Percentiles rank a stretch among this genome's conserved stretches.
phyloP scores from a whole-genome alignment of 1,284 basidiomycete genomes.

The Cutaneotrichosporon dermatis region DNA sequence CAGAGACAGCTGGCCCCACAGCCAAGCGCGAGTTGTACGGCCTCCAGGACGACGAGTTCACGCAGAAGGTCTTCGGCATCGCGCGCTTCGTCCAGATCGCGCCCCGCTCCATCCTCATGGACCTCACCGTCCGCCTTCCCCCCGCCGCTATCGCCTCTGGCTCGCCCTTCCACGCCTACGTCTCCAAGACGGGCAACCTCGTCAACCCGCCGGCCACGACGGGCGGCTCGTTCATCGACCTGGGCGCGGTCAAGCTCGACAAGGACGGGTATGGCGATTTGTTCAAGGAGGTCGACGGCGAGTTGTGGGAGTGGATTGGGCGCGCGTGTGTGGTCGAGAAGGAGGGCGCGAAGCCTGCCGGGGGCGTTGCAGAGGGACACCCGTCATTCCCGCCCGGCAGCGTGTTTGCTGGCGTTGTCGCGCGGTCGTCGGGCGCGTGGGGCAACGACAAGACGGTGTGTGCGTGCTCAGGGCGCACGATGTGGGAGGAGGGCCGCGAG shows the following conservation, averaged over 20 bases:
- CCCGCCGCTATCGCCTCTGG: conserved; percentile 19
- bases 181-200: conserved; percentile 47
- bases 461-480: conserved; percentile 48
- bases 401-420: conserved; percentile 50
- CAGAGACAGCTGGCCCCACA: conserved; percentile 22
- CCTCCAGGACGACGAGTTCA: conserved; percentile 41
- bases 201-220: conserved; percentile 44
- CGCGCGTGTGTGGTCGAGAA: conserved; percentile 46
- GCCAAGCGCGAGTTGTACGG: conserved; percentile 26
- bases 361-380: not conserved
- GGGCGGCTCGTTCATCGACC: conserved; percentile 31
- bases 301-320: conserved; percentile 50
- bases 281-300: conserved; percentile 47
- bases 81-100: conserved; percentile 49
- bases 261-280: conserved; percentile 49
- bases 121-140: conserved; percentile 47
- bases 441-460: conserved; percentile 51
- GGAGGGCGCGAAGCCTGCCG: not conserved
- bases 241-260: conserved; percentile 43
- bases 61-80: conserved; percentile 50
- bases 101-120: conserved; percentile 44
- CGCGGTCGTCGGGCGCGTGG: conserved; percentile 48
- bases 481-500: conserved; percentile 51
- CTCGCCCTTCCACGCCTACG: conserved; percentile 31
- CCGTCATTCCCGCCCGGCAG: not conserved